Percentiles rank a stretch among this genome's conserved stretches.
phyloP scores from a whole-genome alignment of 192 early-diverging fungal species.

The Nowakowskiella sp. region DNA sequence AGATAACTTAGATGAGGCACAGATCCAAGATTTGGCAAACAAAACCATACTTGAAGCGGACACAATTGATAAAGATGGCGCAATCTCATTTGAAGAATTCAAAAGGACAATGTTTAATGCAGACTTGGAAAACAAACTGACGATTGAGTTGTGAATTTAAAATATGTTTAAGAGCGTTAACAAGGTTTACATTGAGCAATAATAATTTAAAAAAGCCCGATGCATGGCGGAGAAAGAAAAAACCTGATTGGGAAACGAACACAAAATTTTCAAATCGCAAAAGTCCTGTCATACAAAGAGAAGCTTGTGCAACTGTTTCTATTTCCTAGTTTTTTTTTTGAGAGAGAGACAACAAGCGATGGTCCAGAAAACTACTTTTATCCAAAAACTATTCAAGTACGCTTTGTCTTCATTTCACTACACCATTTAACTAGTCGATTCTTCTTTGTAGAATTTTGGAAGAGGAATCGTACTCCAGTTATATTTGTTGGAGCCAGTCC shows the following conservation, averaged over 20 bases:
- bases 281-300: no score
- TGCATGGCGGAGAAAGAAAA: no score
- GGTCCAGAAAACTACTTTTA: constrained; percentile 28
- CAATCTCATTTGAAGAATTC: constrained; percentile 39
- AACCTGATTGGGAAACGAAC: no score
- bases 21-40: constrained; percentile 34
- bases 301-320: no score
- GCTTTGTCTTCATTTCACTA: neutral
- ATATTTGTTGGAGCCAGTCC: constrained; percentile 17
- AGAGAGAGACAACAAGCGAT: no score
- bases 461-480: constrained; percentile 19
- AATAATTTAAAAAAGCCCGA: no score
- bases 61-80: constrained; percentile 35
- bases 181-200: no score
- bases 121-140: constrained; percentile 30
- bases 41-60: constrained; percentile 41
- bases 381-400: constrained; percentile 24
- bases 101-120: constrained; percentile 32
- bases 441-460: constrained; percentile 17
- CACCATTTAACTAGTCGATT: neutral
- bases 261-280: no score
- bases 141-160: constrained; percentile 26
- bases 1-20: constrained; percentile 19
- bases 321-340: no score
- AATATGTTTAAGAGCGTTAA: no score